A percentile compares a stretch with the other conserved stretches of the same genome.
These are phyloP conservation scores for Blastobotrys robertii DNA, from an alignment of 805 yeast genomes.

Conservation along the genomic window DNA sequence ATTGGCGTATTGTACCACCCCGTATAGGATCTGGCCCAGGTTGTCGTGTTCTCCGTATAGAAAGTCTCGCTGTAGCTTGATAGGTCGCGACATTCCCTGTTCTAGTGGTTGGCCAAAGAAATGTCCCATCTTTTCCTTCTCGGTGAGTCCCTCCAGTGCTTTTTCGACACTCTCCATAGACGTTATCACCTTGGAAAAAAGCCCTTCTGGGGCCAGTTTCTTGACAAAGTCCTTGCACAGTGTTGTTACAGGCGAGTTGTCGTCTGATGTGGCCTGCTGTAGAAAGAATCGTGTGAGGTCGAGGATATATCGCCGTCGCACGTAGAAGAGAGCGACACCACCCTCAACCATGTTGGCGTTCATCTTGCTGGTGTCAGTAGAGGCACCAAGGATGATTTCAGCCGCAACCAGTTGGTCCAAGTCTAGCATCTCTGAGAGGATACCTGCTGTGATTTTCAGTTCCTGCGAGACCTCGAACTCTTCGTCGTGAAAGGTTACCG, in stretches of 20 bases:
- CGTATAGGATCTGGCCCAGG: conserved; percentile 55
- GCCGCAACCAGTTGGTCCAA: conserved; percentile 74
- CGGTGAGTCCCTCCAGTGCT: conserved; percentile 41
- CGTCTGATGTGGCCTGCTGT: conserved; percentile 5
- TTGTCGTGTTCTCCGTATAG: conserved; percentile 60
- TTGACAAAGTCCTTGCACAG: conserved; percentile 4
- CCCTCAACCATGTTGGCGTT: conserved; percentile 26
- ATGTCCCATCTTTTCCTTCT: conserved; percentile 40
- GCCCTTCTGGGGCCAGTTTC: conserved; percentile 6
- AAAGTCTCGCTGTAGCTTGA: conserved; percentile 52
- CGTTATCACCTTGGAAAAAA: conserved; percentile 37
- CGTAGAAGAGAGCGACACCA: conserved; percentile 59
- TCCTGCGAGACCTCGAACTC: conserved; percentile 54
- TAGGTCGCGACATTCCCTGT: conserved; percentile 37
- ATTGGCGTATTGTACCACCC: conserved; percentile 35
- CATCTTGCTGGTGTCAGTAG: conserved; percentile 30
- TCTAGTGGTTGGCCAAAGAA: conserved; percentile 40
- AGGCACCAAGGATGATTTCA: conserved; percentile 48
- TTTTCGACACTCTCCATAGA: conserved; percentile 52
- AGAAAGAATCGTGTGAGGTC: conserved; percentile 28
- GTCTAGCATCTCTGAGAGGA: conserved; percentile 53
- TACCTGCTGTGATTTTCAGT: conserved; percentile 51
- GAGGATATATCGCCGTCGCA: conserved; percentile 63
- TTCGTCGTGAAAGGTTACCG: conserved; percentile 40
- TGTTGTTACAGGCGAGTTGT: conserved; percentile 3